Base-by-base conservation (phyloP, 805 yeast species). In the Kodamaea jinghongensis region DNA sequence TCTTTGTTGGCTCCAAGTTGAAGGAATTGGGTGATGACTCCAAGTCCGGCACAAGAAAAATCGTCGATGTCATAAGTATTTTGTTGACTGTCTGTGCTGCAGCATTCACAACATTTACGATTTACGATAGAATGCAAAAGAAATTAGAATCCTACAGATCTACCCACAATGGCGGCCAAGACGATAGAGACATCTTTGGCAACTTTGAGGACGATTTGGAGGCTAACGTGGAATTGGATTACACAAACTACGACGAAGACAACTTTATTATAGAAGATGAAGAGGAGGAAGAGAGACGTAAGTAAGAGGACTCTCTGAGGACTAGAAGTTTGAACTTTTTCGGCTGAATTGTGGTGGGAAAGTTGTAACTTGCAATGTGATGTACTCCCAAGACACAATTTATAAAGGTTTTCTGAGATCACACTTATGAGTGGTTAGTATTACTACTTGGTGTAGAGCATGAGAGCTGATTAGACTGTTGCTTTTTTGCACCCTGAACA, bases 1-100 rank as follows among this genome's bases (percentile, higher is more conserved):
- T 87, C 8, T 89, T 86, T 54, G 75, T 87, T 26, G 97, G 97
- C 4, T 73, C 79, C 37, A 80, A 86, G 42, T 55, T 90, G 26
- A 85, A 80, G 43, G 76, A 76, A 31, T 65, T 90, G 37, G 91
- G 93, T 2, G 77, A 78, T 38, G 61, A 53, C 11, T 61, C 73
- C 2, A 73, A 75, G 27, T 75, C 80, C 28, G 45, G 67, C 3
- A 53, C 70, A 1, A 66, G 82, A 2, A 75, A 75, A 51, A 31
- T 82, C n/a, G 65, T 84, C 6, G 91, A 88, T 55, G 38, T 83
- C 2, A 17, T 79, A 1, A 76, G 89, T 35, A 76, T 89, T 1
- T 3, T 77, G 0, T 45, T 83, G 3, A 79, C 96, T 0, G 67
- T 65, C 3, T 31, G 59, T 0, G 77, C 84, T 0, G 72, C 87